Conservation (phyloP, 495 filamentous ascomycete species). For the Diplogelasinospora grovesii region DNA sequence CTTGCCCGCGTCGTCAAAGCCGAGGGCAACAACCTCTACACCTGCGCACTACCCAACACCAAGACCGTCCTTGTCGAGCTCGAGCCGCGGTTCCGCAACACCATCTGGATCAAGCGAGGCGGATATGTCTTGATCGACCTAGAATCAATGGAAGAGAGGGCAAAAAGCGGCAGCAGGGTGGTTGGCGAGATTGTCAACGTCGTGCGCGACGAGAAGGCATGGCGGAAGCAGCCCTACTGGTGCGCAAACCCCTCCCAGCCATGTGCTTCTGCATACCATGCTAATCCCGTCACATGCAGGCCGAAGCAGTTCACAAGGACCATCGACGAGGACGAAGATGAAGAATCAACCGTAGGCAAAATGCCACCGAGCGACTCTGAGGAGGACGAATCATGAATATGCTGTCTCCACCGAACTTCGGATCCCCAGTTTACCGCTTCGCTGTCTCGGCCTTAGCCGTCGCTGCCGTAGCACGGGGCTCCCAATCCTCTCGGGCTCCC, state of each 20-base stretch:
- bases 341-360: slow-evolving; percentile 70
- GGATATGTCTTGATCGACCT: slow-evolving; percentile 82
- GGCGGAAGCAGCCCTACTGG: slow-evolving; percentile 91
- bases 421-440: slow-evolving; percentile 10
- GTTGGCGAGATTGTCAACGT: slow-evolving; percentile 88
- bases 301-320: slow-evolving; percentile 71
- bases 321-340: slow-evolving; percentile 58
- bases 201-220: slow-evolving; percentile 81
- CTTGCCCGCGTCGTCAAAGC: slow-evolving; percentile 73
- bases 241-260: slow-evolving; percentile 28
- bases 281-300: slow-evolving; percentile 40
- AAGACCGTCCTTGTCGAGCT: slow-evolving; percentile 69
- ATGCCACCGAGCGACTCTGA: slow-evolving; percentile 73
- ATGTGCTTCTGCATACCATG: background rate
- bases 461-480: slow-evolving; percentile 6
- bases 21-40: slow-evolving; percentile 83
- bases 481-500: slow-evolving; percentile 45
- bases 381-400: slow-evolving; percentile 33
- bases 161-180: slow-evolving; percentile 69
- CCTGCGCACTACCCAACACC: slow-evolving; percentile 52
- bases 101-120: slow-evolving; percentile 82
- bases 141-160: slow-evolving; percentile 51
- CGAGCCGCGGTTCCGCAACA: slow-evolving; percentile 72
- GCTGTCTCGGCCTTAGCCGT: slow-evolving; percentile 23
- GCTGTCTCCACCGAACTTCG: background rate